phyloP scores from a whole-genome alignment of 257 asterid species.

The Solanum sejunctum region DNA sequence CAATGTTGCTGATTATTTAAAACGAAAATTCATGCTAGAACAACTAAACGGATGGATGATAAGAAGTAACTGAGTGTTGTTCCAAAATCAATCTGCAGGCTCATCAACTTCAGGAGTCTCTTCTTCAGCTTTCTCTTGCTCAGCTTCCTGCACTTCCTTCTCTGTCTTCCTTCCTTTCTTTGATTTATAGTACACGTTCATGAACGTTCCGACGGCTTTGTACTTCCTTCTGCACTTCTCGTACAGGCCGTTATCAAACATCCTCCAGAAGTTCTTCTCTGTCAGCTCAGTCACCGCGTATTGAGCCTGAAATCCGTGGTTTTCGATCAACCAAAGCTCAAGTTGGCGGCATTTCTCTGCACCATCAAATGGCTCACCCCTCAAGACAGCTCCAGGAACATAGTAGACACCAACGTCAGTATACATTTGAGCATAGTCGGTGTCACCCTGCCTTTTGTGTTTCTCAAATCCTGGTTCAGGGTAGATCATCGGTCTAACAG shows the following conservation, averaged over 20 bases:
- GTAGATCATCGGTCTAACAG: constrained; percentile 65
- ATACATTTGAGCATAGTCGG: constrained; percentile 79
- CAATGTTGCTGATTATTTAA: neutral
- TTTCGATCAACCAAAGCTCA: constrained; percentile 83
- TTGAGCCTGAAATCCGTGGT: constrained; percentile 94
- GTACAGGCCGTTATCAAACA: constrained; percentile 82
- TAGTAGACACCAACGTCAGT: constrained; percentile 87
- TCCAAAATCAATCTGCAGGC: neutral
- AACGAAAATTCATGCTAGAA: neutral
- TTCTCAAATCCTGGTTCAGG: constrained; percentile 91
- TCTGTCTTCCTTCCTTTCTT: constrained; percentile 97
- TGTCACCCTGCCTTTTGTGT: constrained; percentile 35
- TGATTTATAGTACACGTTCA: constrained; percentile 81
- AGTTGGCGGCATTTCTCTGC: constrained; percentile 55
- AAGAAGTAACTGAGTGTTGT: neutral
- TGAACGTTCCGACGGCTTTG: constrained; percentile 78
- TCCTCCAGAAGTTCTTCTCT: constrained; percentile 94
- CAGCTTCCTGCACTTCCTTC: constrained; percentile 96
- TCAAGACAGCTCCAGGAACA: constrained; percentile 80
- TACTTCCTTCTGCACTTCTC: constrained; percentile 72
- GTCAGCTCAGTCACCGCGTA: constrained; percentile 82
- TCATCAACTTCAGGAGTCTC: constrained; percentile 15
- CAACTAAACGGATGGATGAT: neutral
- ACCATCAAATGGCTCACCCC: constrained; percentile 90
- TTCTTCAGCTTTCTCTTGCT: constrained; percentile 64